These are phyloP conservation scores for Pyrenophora graminea DNA, from an alignment of 2,329 filamentous ascomycete species.

Conservation along the genomic window DNA sequence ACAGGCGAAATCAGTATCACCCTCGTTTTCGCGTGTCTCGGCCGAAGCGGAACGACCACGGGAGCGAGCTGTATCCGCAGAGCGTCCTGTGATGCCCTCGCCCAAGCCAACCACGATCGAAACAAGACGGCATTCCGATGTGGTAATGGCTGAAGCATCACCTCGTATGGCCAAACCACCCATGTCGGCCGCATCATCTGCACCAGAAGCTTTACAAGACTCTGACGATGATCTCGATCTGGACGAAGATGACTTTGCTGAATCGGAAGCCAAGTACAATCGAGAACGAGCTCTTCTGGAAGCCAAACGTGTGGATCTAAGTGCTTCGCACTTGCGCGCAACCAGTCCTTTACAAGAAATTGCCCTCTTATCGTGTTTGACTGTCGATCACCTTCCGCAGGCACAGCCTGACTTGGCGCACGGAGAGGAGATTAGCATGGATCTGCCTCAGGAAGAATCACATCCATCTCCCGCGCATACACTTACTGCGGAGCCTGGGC, in stretches of 20 bases:
- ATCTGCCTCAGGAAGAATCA: conserved; percentile 21
- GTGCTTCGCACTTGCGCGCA: conserved; percentile 48
- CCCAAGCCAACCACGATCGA: conserved; percentile 37
- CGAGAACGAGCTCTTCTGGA: conserved; percentile 51
- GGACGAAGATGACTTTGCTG: conserved; percentile 52
- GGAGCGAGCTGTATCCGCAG: conserved; percentile 30
- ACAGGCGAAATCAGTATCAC: conserved; percentile 31
- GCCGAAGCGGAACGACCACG: conserved; percentile 21
- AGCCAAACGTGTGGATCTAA: conserved; percentile 51
- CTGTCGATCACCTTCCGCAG: conserved; percentile 35
- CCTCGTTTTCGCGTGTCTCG: conserved; percentile 22
- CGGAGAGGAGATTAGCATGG: conserved; percentile 25
- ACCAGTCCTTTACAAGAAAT: conserved; percentile 51
- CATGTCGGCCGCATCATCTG: conserved; percentile 37
- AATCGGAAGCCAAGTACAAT: conserved; percentile 54
- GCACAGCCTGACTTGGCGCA: conserved; percentile 7
- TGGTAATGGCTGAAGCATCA: conserved; percentile 42
- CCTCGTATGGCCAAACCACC: conserved; percentile 34
- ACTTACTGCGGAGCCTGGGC: conserved; percentile 6
- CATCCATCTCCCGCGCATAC: conserved; percentile 4
- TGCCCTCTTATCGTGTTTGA: conserved; percentile 48
- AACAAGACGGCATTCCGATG: conserved; percentile 40
- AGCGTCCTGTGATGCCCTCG: conserved; percentile 24
- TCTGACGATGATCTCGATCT: conserved; percentile 55
- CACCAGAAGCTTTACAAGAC: conserved; percentile 42